Base-by-base conservation (phyloP, 2,329 filamentous ascomycete species). In the Fusarium ramigenum region DNA sequence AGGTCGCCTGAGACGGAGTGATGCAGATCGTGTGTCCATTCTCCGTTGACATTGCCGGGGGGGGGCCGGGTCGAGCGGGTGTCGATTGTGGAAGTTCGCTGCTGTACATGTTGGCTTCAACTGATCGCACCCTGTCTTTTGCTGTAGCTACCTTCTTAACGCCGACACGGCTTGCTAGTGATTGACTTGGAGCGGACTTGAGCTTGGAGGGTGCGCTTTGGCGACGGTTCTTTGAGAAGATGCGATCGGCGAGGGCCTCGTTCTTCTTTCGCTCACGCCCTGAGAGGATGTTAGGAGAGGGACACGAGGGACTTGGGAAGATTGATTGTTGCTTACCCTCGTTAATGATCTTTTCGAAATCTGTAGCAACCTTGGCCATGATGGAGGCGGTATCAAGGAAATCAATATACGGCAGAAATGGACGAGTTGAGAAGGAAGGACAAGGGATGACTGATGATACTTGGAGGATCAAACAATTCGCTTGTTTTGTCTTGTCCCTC, bases 21-120 rank as follows among this genome's bases (percentile, higher is more conserved):
- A 80, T 93, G 91, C 7, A 93, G 86, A 75, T 93, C 92, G 79
- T 93, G 91, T 15, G 90, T 91, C 92, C 91, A 93, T 81, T 92
- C 90, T 73, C 87, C 87, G 75, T 92, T 86, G 79, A 93, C 87
- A 79, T 90, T 88, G 70, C 88, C 87, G 19, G 84, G 78, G 36
- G 85, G 83, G 25, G 66, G 63, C 19, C 53, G 71, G 58, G 70
- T 75, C 36, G 74, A 56, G 47, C 75, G 72, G 42, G 72, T 32
- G 47, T 69, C 68, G 66, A 75, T 50, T 37, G 67, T 49, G 23
- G 75, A 76, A 47, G 76, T 75, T 66, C 76, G 78, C 61, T 80
- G 69, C 66, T 67, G 50, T 54, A 46, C 66, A 54, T 56, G 37
- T 58, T 58, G 47, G 52, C 43, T 63, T 77, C 52, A 70, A 67